Conservation (phyloP, 75 land plant genomes). For the Adiantum capillusveneris region DNA sequence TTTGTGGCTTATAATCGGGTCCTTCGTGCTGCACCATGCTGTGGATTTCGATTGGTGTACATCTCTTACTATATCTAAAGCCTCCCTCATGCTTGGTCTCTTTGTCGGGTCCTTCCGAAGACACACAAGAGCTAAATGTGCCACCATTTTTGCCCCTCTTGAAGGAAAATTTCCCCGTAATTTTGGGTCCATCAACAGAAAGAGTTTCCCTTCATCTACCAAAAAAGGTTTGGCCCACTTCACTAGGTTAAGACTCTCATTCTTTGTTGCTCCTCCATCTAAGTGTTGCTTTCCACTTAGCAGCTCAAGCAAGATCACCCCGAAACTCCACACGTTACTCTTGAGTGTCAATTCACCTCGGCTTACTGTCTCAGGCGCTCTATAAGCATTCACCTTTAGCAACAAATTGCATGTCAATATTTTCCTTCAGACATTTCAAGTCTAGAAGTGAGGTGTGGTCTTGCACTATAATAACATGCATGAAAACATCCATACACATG, state of each 20-base stretch:
- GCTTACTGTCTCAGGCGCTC: conserved; percentile 56
- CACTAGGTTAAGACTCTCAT: conserved; percentile 59
- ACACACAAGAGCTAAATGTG: conserved; percentile 64
- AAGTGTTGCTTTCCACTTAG: conserved; percentile 71
- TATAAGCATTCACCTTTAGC: conserved; percentile 45
- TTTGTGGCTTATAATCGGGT: conserved; percentile 15
- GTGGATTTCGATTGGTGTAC: conserved; percentile 58
- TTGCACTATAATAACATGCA: not conserved
- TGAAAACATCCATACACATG: not conserved
- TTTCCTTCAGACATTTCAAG: not conserved
- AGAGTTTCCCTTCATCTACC: conserved; percentile 61
- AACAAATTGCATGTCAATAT: not conserved
- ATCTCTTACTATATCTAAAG: conserved; percentile 50
- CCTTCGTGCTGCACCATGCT: conserved; percentile 55
- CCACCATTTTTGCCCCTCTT: conserved; percentile 64
- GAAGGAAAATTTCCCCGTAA: conserved; percentile 60
- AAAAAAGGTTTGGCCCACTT: conserved; percentile 78
- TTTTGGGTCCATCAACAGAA: conserved; percentile 70
- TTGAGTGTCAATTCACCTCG: conserved; percentile 59
- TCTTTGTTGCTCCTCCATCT: conserved; percentile 37
- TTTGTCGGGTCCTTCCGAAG: conserved; percentile 64
- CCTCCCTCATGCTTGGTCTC: conserved; percentile 74
- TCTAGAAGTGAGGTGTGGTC: not conserved
- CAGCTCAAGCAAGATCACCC: conserved; percentile 86
- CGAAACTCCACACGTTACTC: conserved; percentile 94